Percentiles rank a stretch among this genome's conserved stretches.
Evolutionary conservation across 805 yeast genomes (phyloP).

Genomic region (Kazachstania taianensis): DNA sequence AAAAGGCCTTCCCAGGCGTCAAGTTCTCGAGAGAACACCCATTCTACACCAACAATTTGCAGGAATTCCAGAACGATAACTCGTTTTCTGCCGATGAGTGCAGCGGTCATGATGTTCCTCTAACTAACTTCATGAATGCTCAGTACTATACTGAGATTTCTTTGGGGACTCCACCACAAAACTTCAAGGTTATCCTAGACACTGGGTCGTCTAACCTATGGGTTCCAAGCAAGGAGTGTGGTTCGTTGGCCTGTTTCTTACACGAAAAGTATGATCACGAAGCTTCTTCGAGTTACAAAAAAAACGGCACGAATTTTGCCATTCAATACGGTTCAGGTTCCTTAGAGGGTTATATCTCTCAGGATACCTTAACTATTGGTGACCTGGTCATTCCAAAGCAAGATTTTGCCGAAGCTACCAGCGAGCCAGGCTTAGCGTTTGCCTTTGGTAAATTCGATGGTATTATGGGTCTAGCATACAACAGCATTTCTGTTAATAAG

Average conservation of each 20-base stretch:
- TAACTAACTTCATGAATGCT: conserved; percentile 89
- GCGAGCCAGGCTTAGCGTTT: conserved; percentile 94
- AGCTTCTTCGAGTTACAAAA: conserved; percentile 70
- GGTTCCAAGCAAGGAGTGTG: conserved; percentile 86
- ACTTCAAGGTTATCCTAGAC: conserved; percentile 87
- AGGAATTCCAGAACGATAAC: conserved; percentile 8
- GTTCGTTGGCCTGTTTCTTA: conserved; percentile 89
- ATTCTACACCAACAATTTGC: conserved; percentile 7
- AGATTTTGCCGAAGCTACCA: conserved; percentile 94
- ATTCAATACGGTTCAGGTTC: conserved; percentile 92
- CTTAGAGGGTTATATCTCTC: conserved; percentile 83
- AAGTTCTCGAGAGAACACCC: conserved; percentile 21
- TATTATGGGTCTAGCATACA: conserved; percentile 89
- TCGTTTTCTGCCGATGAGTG: conserved; percentile 11
- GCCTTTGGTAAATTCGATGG: conserved; percentile 99
- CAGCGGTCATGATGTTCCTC: conserved; percentile 63
- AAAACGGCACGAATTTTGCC: conserved; percentile 77
- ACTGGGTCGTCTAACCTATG: conserved; percentile 96
- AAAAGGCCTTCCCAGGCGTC: conserved; percentile 35
- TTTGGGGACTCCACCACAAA: conserved; percentile 88
- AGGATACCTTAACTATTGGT: conserved; percentile 73
- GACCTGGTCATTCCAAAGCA: conserved; percentile 69
- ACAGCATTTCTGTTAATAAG: conserved; percentile 78
- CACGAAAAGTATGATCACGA: conserved; percentile 86
- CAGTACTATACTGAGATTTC: conserved; percentile 90